Evolutionary conservation across 495 filamentous ascomycete genomes (phyloP).

Genomic region (Talaromyces proteolyticus): DNA sequence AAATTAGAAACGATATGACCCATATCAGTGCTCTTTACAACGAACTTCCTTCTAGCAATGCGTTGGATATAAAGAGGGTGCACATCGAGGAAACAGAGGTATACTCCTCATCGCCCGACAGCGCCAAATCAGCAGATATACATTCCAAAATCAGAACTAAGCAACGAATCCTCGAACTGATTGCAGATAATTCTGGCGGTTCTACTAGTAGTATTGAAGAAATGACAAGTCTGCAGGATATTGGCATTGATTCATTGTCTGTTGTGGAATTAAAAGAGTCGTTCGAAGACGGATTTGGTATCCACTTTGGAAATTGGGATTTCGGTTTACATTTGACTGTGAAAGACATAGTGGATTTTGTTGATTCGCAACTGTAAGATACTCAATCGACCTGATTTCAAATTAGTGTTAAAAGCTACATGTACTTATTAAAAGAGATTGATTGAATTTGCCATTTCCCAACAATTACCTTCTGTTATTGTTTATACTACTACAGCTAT

Average conservation of each 20-base stretch:
- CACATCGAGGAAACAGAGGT: not conserved
- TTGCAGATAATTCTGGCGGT: conserved; percentile 10
- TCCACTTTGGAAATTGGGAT: conserved; percentile 10
- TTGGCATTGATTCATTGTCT: conserved; percentile 15
- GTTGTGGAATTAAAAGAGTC: conserved; percentile 13
- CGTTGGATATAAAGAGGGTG: not conserved
- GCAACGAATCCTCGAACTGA: conserved; percentile 1
- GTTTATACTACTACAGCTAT: too few species aligned
- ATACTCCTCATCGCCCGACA: not conserved
- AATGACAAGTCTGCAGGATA: conserved; percentile 7
- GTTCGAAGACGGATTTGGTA: conserved; percentile 10
- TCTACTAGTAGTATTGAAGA: conserved; percentile 6
- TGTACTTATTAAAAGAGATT: too few species aligned
- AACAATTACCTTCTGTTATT: too few species aligned
- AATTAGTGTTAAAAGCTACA: too few species aligned
- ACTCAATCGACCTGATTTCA: too few species aligned
- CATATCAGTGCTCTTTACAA: not conserved
- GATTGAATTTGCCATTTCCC: too few species aligned
- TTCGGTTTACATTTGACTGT: conserved; percentile 4
- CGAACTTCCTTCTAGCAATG: not conserved
- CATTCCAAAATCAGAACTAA: conserved; percentile 1
- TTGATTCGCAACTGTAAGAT: not conserved
- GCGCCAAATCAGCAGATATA: not conserved
- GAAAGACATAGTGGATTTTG: not conserved
- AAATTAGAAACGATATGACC: not conserved